Evolutionary conservation across 129 eudicot genomes (phyloP).

Genomic region (Kitagawia praeruptora): DNA sequence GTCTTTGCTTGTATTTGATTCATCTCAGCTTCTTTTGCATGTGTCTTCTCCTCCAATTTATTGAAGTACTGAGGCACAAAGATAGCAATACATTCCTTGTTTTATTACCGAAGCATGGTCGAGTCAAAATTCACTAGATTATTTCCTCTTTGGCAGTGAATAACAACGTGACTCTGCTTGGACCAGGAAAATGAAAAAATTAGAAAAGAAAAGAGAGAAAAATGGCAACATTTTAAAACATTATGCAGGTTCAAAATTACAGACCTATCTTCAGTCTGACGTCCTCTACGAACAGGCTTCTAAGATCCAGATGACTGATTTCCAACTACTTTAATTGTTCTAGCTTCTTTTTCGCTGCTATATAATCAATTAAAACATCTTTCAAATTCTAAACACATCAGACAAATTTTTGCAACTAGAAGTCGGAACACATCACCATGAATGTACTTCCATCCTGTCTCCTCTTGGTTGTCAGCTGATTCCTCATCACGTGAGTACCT

Average conservation of each 20-base stretch:
- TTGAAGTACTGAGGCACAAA: slow-evolving; percentile 25
- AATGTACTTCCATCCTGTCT: no score
- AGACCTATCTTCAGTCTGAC: slow-evolving; percentile 43
- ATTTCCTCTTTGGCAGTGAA: not conserved
- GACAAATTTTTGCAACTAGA: not conserved
- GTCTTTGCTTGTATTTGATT: slow-evolving; percentile 36
- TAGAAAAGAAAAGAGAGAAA: not conserved
- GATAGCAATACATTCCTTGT: not conserved
- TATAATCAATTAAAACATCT: slow-evolving; percentile 10
- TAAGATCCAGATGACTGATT: slow-evolving; percentile 24
- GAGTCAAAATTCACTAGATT: not conserved
- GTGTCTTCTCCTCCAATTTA: slow-evolving; percentile 46
- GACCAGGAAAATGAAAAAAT: slow-evolving; percentile 21
- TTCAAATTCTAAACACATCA: not conserved
- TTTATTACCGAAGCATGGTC: not conserved
- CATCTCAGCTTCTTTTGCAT: slow-evolving; percentile 39
- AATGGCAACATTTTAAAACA: not conserved
- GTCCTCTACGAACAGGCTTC: slow-evolving; percentile 29
- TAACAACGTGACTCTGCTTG: slow-evolving; percentile 13
- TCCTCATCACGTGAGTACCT: no score
- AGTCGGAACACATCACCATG: no score
- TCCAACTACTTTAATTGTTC: slow-evolving; percentile 25
- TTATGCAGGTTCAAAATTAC: not conserved
- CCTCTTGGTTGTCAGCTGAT: no score
- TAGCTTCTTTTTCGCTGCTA: slow-evolving; percentile 31